These are phyloP conservation scores for Aspergillus persii DNA, from an alignment of 2,329 filamentous ascomycete genomes.

Conservation along the genomic window DNA sequence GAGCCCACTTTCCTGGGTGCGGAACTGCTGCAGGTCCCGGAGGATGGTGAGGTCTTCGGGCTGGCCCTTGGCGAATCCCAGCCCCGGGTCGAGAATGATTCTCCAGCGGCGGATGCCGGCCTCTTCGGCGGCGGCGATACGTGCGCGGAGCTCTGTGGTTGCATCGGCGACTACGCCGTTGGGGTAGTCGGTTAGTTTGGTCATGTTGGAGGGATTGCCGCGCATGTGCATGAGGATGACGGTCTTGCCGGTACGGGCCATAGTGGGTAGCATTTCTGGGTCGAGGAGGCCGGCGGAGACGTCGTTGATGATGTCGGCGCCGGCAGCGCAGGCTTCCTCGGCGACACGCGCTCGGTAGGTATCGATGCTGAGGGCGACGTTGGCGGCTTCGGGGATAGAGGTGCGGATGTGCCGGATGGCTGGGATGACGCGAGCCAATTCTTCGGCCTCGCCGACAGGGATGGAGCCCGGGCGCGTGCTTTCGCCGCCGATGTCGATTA, in stretches of 20 bases:
- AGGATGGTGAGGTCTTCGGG: conserved; percentile 81
- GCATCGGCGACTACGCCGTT: conserved; percentile 65
- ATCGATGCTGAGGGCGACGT: conserved; percentile 80
- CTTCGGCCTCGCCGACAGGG: conserved; percentile 69
- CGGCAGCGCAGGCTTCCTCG: conserved; percentile 68
- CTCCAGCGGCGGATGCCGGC: conserved; percentile 89
- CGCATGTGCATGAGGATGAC: conserved; percentile 93
- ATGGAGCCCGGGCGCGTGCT: conserved; percentile 77
- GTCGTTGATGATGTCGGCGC: conserved; percentile 93
- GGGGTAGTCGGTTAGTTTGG: conserved; percentile 64
- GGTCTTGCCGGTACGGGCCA: conserved; percentile 73
- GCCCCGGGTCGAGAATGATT: conserved; percentile 88
- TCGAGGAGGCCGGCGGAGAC: conserved; percentile 82
- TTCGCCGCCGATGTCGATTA: conserved; percentile 91
- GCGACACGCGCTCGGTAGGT: conserved; percentile 88
- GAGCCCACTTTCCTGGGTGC: conserved; percentile 33
- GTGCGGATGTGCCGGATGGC: conserved; percentile 70
- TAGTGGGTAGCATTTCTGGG: conserved; percentile 74
- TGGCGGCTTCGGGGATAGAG: conserved; percentile 58
- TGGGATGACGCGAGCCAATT: conserved; percentile 74
- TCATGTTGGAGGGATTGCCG: conserved; percentile 82
- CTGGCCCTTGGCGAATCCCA: conserved; percentile 86
- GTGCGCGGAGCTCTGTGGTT: conserved; percentile 64
- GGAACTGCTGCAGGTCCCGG: conserved; percentile 62
- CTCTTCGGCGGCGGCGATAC: conserved; percentile 71